phyloP scores from a whole-genome alignment of 257 asterid species.

The Thymus mandschuricus region DNA sequence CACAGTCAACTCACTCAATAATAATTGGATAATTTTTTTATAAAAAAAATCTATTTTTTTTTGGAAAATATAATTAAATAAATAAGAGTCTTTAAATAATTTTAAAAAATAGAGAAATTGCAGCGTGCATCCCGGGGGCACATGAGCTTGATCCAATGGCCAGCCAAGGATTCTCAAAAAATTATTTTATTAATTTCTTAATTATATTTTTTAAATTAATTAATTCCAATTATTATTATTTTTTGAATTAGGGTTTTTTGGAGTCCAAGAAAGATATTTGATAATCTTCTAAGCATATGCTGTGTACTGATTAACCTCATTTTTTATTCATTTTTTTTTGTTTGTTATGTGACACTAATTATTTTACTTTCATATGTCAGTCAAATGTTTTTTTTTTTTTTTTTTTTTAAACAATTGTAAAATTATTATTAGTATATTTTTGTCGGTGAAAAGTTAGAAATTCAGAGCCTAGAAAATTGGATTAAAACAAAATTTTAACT shows the following conservation, averaged over 20 bases:
- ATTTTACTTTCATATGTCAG: constrained; percentile 23
- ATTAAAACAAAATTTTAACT: constrained; percentile 26
- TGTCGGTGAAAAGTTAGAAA: constrained; percentile 34
- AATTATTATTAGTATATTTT: neutral
- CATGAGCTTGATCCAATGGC: constrained; percentile 64
- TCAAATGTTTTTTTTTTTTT: neutral
- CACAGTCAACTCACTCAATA: neutral
- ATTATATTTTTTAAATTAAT: no score
- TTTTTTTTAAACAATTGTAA: neutral
- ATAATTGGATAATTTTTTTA: neutral
- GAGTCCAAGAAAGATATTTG: constrained; percentile 51
- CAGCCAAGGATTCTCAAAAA: constrained; percentile 52
- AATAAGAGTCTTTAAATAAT: neutral
- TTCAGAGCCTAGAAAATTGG: neutral
- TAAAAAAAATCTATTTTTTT: neutral
- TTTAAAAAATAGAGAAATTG: constrained; percentile 35
- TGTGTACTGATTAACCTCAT: constrained; percentile 16
- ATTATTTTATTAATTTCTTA: no score
- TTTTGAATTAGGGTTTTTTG: neutral
- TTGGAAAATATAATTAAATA: neutral
- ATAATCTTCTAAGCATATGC: constrained; percentile 49
- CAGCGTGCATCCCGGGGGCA: constrained; percentile 75
- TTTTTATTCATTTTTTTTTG: constrained; percentile 16
- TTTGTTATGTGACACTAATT: constrained; percentile 32
- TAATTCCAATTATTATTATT: constrained; percentile 22